A percentile compares a stretch with the other conserved stretches of the same genome.
Conservation (phyloP, 108 stramenopile genomes). For the Nitzschia inconspicua region DNA sequence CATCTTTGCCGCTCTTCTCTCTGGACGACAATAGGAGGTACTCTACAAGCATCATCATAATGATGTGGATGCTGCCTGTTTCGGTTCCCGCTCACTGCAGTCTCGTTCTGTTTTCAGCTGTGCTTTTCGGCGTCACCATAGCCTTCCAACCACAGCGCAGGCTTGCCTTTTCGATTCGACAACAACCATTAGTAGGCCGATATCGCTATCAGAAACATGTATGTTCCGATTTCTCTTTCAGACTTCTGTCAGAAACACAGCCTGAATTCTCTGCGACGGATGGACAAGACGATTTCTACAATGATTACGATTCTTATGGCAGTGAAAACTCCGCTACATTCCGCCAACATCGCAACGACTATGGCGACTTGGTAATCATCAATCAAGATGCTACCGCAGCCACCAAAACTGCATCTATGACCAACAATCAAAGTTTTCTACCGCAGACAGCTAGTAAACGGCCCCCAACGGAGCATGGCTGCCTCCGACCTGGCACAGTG, state of each 20-base stretch:
- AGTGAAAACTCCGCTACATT: background rate
- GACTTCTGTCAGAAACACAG: background rate
- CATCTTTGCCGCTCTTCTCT: too few relatives aligned
- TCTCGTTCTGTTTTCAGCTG: too few relatives aligned
- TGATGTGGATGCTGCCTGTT: too few relatives aligned
- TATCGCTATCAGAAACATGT: too few relatives aligned
- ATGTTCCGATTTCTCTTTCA: background rate
- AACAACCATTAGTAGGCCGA: too few relatives aligned
- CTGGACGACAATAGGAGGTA: too few relatives aligned
- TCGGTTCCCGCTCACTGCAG: too few relatives aligned
- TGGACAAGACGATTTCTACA: background rate
- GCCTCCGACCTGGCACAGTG: constrained; percentile 49
- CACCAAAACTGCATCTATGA: background rate
- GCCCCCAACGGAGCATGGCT: constrained; percentile 40
- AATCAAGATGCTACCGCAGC: constrained; percentile 4
- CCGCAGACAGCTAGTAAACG: background rate
- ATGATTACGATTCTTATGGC: background rate
- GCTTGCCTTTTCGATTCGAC: too few relatives aligned
- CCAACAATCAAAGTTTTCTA: background rate
- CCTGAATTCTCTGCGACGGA: constrained; percentile 4
- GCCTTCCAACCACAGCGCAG: too few relatives aligned
- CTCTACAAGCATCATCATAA: too few relatives aligned
- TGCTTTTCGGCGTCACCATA: too few relatives aligned
- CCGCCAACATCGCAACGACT: background rate
- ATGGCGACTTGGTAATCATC: constrained; percentile 8